Base-by-base conservation (phyloP, 2,329 filamentous ascomycete genomes). In the Boeremia exigua region DNA sequence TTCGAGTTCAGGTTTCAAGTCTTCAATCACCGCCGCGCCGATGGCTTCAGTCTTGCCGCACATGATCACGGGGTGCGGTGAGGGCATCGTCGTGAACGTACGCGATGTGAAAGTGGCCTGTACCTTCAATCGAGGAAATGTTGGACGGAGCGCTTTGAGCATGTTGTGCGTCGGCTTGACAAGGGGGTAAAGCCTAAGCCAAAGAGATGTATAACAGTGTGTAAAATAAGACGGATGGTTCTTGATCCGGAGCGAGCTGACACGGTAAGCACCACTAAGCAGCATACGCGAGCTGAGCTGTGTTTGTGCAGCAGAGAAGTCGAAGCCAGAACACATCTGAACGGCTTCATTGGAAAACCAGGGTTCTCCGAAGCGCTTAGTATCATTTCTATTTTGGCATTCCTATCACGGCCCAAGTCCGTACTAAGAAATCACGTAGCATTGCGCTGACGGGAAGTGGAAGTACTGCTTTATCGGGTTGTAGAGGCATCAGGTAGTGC, bases 1-100 rank as follows among this genome's bases (percentile, higher is more conserved):
- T 54, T 59, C 53, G 11, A 49, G 40, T 17, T 57, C 57, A 2
- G 57, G 57, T 28, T 56, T 52, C 17, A 59, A 25, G 23, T 33
- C 27, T 15, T 47, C 44, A 4, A 53, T 57, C 15, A 57, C 57
- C 14, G 14, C 38, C 12, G 52, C 45, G 29, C 33, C 57, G 12
- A 57, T 54, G 19, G 40, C 37, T 36, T 56, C 53, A 10, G 48
- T 57, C 27, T 47, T 59, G 9, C 57, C 53, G 30, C 57, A 59
- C 1, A 59, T 29, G 6, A 59, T 39, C 10, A 59, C 48, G 6
- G 53, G 57, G 15, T 47, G 49, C 6, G 49, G 29, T 8, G 8
- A 15, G 15, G 36, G n/a, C 49, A 53, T 53, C n/a, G 42, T 30
- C 1, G 19, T 8, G 9, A 47, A 15, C n/a, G 29, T 19, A 6